phyloP scores from a whole-genome alignment of 495 filamentous ascomycete species.

The Talaromyces borbonicus region DNA sequence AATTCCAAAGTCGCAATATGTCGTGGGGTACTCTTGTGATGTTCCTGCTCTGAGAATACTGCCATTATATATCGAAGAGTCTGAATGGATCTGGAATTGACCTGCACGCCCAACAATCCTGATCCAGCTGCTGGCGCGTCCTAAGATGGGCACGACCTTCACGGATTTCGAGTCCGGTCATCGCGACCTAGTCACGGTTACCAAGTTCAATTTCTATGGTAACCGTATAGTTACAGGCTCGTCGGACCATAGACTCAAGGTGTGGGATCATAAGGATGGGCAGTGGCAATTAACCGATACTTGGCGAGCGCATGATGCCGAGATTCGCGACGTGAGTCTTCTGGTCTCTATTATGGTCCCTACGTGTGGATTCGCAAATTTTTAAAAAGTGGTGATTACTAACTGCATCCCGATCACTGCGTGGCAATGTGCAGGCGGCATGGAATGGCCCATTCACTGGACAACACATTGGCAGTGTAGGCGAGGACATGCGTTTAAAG shows the following conservation, averaged over 20 bases:
- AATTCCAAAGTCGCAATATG: neutral
- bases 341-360: neutral
- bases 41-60: too few species aligned
- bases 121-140: too few species aligned
- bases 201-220: conserved; percentile 66
- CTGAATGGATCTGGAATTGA: too few species aligned
- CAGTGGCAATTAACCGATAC: conserved; percentile 74
- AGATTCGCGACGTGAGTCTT: conserved; percentile 70
- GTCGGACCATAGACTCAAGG: conserved; percentile 85
- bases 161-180: conserved; percentile 60
- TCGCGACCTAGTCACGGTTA: conserved; percentile 42
- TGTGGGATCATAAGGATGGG: conserved; percentile 76
- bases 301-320: conserved; percentile 85
- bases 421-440: conserved; percentile 47
- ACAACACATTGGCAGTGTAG: conserved; percentile 57
- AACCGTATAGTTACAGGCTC: conserved; percentile 84
- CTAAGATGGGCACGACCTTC: conserved; percentile 38
- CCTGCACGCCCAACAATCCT: too few species aligned
- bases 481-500: conserved; percentile 78
- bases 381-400: conserved; percentile 1
- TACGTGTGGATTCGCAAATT: too few species aligned
- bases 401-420: neutral
- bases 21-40: too few species aligned
- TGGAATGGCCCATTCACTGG: conserved; percentile 63
- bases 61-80: too few species aligned